Percentiles rank a stretch among this genome's conserved stretches.
phyloP scores from a whole-genome alignment of 345 rosid genomes.

The Populus deltoides region DNA sequence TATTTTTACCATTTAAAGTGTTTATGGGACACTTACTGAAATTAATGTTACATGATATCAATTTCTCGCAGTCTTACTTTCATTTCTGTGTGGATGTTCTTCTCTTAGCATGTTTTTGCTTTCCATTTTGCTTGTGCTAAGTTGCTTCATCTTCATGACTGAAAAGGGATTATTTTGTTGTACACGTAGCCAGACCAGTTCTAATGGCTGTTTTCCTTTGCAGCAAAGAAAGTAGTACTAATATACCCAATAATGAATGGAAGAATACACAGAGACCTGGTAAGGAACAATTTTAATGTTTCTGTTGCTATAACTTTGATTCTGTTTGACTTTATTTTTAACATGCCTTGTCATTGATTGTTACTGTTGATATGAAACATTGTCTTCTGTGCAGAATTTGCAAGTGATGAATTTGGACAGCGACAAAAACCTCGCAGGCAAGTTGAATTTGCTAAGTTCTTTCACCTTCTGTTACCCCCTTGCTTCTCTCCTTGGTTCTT shows the following conservation, averaged over 20 bases:
- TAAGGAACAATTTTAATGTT: slow-evolving; percentile 23
- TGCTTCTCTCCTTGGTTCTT: background rate
- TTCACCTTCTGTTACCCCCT: background rate
- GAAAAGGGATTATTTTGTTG: background rate
- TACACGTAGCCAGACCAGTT: background rate
- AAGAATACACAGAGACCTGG: slow-evolving; percentile 58
- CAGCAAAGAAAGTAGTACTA: slow-evolving; percentile 53
- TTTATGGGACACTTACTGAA: background rate
- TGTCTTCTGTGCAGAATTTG: slow-evolving; percentile 38
- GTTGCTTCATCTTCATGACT: background rate
- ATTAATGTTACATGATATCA: background rate
- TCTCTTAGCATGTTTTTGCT: background rate
- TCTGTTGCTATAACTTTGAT: background rate
- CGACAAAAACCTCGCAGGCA: slow-evolving; percentile 62
- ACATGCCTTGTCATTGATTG: background rate
- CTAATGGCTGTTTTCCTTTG: slow-evolving; percentile 23
- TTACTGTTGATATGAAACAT: slow-evolving; percentile 3
- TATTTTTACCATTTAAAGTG: background rate
- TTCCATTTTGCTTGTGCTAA: background rate
- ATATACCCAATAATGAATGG: slow-evolving; percentile 45
- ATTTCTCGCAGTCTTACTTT: background rate
- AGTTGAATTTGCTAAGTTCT: slow-evolving; percentile 18
- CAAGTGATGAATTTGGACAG: slow-evolving; percentile 52
- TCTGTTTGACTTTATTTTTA: background rate
- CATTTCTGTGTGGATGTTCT: background rate